Conservation (phyloP, 495 filamentous ascomycete species). For the Penicillium riverlandense region DNA sequence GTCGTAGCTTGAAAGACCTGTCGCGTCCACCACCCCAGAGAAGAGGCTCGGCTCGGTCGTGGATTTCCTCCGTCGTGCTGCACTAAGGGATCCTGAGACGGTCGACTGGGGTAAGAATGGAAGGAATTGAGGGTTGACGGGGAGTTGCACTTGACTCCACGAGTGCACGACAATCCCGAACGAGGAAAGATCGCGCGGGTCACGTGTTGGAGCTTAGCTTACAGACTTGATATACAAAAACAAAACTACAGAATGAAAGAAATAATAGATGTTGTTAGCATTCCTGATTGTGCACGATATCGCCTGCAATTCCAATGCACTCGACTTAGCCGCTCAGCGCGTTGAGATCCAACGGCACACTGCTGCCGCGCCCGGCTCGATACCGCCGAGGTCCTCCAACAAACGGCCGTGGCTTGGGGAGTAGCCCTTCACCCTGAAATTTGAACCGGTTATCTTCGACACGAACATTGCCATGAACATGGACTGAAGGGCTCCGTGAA, state of each 20-base stretch:
- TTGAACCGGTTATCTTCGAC: slow-evolving; percentile 82
- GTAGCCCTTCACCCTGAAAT: slow-evolving; percentile 71
- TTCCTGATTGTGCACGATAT: slow-evolving; percentile 23
- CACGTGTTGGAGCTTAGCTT: slow-evolving; percentile 10
- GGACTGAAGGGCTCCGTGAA: slow-evolving; percentile 22
- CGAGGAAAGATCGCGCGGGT: not conserved
- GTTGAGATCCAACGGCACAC: slow-evolving; percentile 82
- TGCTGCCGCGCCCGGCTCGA: slow-evolving; percentile 85
- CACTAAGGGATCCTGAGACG: too few relatives aligned
- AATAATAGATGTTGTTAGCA: slow-evolving; percentile 8
- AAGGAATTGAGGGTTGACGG: slow-evolving; percentile 1
- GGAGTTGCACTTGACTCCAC: not conserved
- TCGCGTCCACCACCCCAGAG: too few relatives aligned
- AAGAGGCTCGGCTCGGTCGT: too few relatives aligned
- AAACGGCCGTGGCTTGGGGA: slow-evolving; percentile 82
- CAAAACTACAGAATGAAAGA: not conserved
- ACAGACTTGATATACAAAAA: not conserved
- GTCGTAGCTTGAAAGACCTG: too few relatives aligned
- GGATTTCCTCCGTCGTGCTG: too few relatives aligned
- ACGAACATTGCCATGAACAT: slow-evolving; percentile 41
- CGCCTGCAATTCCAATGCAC: slow-evolving; percentile 18
- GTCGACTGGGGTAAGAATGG: too few relatives aligned
- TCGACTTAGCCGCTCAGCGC: slow-evolving; percentile 24
- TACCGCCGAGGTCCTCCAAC: slow-evolving; percentile 66
- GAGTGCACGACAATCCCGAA: too few relatives aligned